Evolutionary conservation across 2,329 filamentous ascomycete genomes (phyloP).

Genomic region (Ophiognomonia clavigignenti-juglandacearum): DNA sequence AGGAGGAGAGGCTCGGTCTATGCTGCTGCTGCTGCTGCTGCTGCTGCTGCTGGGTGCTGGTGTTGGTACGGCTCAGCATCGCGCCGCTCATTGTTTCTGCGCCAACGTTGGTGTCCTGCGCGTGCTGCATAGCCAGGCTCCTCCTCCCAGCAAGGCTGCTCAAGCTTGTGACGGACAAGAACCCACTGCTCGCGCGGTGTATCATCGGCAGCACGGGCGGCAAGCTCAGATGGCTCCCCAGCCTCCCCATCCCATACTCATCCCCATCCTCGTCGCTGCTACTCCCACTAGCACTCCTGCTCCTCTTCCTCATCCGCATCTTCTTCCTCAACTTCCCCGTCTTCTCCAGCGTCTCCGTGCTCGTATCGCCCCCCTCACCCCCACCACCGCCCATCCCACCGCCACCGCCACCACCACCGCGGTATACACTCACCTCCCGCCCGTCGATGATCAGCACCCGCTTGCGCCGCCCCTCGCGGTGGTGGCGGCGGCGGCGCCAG

Average conservation of each 20-base stretch:
- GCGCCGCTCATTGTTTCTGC: background rate
- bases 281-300: background rate
- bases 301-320: background rate
- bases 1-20: too few relatives aligned
- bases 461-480: background rate
- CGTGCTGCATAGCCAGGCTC: background rate
- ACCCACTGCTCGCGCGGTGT: constrained; percentile 4
- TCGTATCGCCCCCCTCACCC: too few relatives aligned
- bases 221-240: constrained; percentile 1
- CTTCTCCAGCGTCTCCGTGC: background rate
- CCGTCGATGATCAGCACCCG: background rate
- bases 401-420: constrained; percentile 1
- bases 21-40: too few relatives aligned
- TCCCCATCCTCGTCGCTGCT: constrained; percentile 5
- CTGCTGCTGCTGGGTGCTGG: too few relatives aligned
- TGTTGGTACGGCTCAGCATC: background rate
- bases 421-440: constrained; percentile 4
- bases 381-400: too few relatives aligned
- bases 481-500: constrained; percentile 23
- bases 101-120: too few relatives aligned
- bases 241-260: constrained; percentile 5
- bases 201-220: constrained; percentile 22
- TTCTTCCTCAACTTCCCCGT: constrained; percentile 9
- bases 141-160: too few relatives aligned
- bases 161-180: constrained; percentile 3